phyloP scores from a whole-genome alignment of 2,329 filamentous ascomycete species.

The Epichloe glyceriae region DNA sequence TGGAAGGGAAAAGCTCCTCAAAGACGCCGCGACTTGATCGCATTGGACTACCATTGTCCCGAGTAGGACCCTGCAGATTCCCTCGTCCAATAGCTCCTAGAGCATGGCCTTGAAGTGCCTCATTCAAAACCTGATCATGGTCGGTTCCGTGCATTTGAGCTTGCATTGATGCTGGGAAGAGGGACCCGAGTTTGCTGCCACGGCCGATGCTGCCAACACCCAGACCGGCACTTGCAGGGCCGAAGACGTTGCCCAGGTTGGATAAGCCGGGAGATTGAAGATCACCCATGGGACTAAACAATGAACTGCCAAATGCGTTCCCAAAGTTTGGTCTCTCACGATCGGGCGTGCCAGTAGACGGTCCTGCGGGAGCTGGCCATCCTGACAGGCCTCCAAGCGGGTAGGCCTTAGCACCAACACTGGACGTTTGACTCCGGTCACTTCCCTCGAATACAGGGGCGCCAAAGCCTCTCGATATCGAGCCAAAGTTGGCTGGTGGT shows the following conservation, averaged over 20 bases:
- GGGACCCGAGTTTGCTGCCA: constrained; percentile 68
- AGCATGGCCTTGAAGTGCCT: constrained; percentile 44
- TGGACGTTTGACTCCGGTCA: constrained; percentile 88
- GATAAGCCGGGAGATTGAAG: constrained; percentile 62
- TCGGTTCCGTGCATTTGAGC: constrained; percentile 73
- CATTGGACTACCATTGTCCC: constrained; percentile 48
- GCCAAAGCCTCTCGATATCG: constrained; percentile 37
- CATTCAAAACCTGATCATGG: constrained; percentile 45
- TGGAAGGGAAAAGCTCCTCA: constrained; percentile 38
- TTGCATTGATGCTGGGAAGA: constrained; percentile 84
- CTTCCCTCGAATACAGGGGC: constrained; percentile 51
- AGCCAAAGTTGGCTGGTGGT: constrained; percentile 37
- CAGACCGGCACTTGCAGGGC: constrained; percentile 41
- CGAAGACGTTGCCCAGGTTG: constrained; percentile 58
- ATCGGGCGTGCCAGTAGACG: constrained; percentile 55
- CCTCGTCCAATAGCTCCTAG: constrained; percentile 56
- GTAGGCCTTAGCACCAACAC: constrained; percentile 67
- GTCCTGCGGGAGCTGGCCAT: constrained; percentile 42
- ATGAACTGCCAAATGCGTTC: constrained; percentile 60
- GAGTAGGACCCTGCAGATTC: constrained; percentile 38
- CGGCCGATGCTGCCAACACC: constrained; percentile 57
- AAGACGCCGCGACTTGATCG: constrained; percentile 40
- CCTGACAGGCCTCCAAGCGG: constrained; percentile 49
- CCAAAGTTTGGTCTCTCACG: constrained; percentile 44
- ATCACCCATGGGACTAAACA: constrained; percentile 67